phyloP scores from a whole-genome alignment of 2,329 filamentous ascomycete species.

The Lachnellula arida region DNA sequence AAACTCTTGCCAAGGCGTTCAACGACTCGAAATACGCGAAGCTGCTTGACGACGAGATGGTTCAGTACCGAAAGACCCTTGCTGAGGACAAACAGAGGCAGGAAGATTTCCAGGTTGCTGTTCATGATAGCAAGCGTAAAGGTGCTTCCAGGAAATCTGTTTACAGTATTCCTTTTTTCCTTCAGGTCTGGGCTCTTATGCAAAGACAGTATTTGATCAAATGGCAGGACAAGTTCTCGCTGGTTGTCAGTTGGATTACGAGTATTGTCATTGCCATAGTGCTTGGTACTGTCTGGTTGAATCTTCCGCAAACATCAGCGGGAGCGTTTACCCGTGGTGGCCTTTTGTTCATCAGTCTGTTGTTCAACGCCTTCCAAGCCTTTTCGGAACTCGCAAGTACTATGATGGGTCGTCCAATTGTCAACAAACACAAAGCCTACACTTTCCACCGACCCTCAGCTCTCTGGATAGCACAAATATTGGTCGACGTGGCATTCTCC shows the following conservation, averaged over 20 bases:
- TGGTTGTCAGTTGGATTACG: conserved; percentile 67
- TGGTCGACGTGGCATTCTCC: conserved; percentile 71
- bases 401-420: conserved; percentile 70
- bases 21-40: conserved; percentile 56
- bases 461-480: conserved; percentile 77
- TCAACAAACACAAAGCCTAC: conserved; percentile 81
- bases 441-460: conserved; percentile 80
- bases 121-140: conserved; percentile 73
- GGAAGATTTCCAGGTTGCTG: conserved; percentile 72
- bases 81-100: conserved; percentile 61
- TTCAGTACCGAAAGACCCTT: conserved; percentile 60
- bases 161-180: conserved; percentile 77
- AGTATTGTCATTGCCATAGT: conserved; percentile 72
- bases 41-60: conserved; percentile 60
- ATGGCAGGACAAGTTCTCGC: conserved; percentile 77
- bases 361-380: conserved; percentile 86
- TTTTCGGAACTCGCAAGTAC: conserved; percentile 72
- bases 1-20: conserved; percentile 66
- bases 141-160: conserved; percentile 67
- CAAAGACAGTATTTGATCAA: conserved; percentile 81
- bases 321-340: conserved; percentile 79
- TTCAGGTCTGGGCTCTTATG: conserved; percentile 79
- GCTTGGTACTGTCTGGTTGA: conserved; percentile 72
- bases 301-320: conserved; percentile 59
- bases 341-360: conserved; percentile 71